Percentiles rank a stretch among this genome's conserved stretches.
phyloP scores from a whole-genome alignment of 345 rosid species.

The Euphorbia peplus region DNA sequence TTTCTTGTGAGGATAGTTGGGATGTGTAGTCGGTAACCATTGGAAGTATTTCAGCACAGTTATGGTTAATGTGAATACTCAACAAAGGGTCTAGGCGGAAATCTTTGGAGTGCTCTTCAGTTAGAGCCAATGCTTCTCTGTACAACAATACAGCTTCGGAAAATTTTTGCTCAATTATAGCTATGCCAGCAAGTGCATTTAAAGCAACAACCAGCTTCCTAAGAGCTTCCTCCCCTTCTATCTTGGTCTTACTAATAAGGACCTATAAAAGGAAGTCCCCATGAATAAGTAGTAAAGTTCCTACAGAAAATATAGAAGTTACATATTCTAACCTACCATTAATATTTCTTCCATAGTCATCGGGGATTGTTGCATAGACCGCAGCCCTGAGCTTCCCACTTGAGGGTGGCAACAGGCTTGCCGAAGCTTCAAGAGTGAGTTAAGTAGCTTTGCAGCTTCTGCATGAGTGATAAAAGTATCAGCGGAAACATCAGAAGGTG shows the following conservation, averaged over 20 bases:
- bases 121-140: constrained; percentile 66
- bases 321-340: constrained; percentile 42
- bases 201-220: constrained; percentile 77
- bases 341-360: constrained; percentile 96
- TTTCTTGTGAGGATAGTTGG: constrained; percentile 28
- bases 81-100: constrained; percentile 85
- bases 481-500: constrained; percentile 33
- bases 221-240: constrained; percentile 92
- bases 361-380: constrained; percentile 86
- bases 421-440: constrained; percentile 93
- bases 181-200: constrained; percentile 92
- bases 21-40: constrained; percentile 28
- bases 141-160: constrained; percentile 66
- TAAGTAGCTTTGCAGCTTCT: constrained; percentile 82
- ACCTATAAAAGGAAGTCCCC: constrained; percentile 43
- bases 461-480: constrained; percentile 67
- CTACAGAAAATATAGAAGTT: neutral
- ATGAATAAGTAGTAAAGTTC: constrained; percentile 22
- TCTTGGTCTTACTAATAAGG: constrained; percentile 87
- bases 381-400: constrained; percentile 94
- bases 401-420: constrained; percentile 99
- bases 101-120: constrained; percentile 70
- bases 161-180: constrained; percentile 66
- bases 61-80: constrained; percentile 90
- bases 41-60: constrained; percentile 72